These are phyloP conservation scores for Arctium minus DNA, from an alignment of 129 eudicot genomes.

Conservation along the genomic window DNA sequence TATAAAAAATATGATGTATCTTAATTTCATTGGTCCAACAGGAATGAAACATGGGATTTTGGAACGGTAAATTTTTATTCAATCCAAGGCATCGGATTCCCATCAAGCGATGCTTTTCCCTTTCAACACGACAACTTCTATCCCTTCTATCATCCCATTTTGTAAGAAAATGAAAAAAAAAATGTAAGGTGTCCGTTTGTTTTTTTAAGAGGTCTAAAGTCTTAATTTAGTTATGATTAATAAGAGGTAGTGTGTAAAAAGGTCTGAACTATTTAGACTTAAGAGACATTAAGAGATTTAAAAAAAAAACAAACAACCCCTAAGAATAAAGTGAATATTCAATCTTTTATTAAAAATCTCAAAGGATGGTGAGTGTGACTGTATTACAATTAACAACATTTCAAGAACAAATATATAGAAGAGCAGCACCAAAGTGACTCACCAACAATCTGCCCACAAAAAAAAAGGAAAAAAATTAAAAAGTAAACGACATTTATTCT, in stretches of 20 bases:
- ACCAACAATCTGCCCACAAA: constrained; percentile 31
- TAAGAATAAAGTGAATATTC: background rate
- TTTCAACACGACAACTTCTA: background rate
- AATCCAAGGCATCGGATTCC: background rate
- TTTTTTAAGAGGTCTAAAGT: background rate
- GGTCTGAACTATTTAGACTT: no score
- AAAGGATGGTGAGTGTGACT: constrained; percentile 27
- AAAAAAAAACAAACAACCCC: no score
- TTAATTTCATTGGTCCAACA: no score
- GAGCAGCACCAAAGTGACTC: constrained; percentile 1
- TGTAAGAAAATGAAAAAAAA: background rate
- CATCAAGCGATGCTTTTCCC: background rate
- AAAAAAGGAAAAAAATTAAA: constrained; percentile 18
- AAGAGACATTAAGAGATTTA: no score
- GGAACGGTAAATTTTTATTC: background rate
- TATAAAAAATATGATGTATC: no score
- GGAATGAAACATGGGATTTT: no score
- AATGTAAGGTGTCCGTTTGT: no score
- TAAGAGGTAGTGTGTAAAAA: no score
- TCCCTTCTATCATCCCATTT: background rate
- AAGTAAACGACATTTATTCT: background rate
- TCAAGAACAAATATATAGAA: constrained; percentile 30
- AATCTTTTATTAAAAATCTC: constrained; percentile 26
- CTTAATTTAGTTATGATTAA: no score
- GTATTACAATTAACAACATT: constrained; percentile 31